These are phyloP conservation scores for Rhipidocladum racemiflorum DNA, from an alignment of 176 grass and related monocot genomes.

Conservation along the genomic window DNA sequence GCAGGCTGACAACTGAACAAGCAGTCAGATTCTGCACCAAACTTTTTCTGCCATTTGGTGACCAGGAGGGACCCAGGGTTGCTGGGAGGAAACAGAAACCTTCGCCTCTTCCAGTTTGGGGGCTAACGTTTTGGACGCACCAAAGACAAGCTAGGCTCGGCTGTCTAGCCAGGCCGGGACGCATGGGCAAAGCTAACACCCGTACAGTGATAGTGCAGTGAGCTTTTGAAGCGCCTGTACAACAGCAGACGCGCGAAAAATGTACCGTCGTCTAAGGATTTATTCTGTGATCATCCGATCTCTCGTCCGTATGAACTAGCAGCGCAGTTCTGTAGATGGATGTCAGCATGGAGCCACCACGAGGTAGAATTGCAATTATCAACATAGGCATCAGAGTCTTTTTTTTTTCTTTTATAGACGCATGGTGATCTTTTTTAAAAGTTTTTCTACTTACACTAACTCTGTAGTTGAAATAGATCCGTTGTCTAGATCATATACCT, in stretches of 20 bases:
- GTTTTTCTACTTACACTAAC: too few species aligned
- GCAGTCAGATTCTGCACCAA: neutral
- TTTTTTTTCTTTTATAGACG: too few species aligned
- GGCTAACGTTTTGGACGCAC: slow-evolving; percentile 14
- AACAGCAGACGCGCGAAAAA: neutral
- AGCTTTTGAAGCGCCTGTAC: neutral
- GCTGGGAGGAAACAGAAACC: neutral
- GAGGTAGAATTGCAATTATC: too few species aligned
- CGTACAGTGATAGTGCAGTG: neutral
- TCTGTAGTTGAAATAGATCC: too few species aligned
- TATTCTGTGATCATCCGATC: too few species aligned
- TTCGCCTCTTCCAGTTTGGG: neutral
- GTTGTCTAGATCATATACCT: too few species aligned
- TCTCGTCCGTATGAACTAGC: too few species aligned
- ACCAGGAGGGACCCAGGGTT: neutral
- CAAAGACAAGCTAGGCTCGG: neutral
- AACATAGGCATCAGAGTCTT: too few species aligned
- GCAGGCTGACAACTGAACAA: neutral
- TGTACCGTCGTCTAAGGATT: neutral
- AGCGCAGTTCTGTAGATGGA: too few species aligned
- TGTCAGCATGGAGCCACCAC: too few species aligned
- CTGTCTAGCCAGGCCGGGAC: neutral
- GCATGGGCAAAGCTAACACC: neutral
- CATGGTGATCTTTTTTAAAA: too few species aligned
- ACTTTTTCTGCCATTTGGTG: neutral